Conservation (phyloP, 371 early-diverging fungal species). For the Mortierella polycephala region DNA sequence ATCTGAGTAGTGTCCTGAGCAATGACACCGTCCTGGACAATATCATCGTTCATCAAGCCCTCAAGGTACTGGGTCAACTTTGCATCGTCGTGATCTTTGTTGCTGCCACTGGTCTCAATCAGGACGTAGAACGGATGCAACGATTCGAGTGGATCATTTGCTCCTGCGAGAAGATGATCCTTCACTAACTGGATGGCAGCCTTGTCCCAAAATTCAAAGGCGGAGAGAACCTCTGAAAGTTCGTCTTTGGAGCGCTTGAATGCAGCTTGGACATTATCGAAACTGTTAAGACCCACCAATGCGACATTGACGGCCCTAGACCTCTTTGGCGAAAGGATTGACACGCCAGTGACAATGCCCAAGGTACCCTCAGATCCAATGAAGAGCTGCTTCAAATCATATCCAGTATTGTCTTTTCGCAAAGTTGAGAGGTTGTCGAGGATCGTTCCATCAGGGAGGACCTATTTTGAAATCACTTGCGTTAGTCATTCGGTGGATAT, state of each 20-base stretch:
- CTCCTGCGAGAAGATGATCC: conserved; percentile 65
- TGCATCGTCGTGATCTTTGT: conserved; percentile 92
- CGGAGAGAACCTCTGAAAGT: conserved; percentile 93
- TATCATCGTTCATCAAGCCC: conserved; percentile 70
- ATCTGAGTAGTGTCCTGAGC: conserved; percentile 90
- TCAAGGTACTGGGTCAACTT: conserved; percentile 80
- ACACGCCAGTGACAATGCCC: conserved; percentile 91
- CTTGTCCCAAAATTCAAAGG: conserved; percentile 97
- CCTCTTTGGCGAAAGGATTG: conserved; percentile 79
- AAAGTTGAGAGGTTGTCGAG: conserved; percentile 83
- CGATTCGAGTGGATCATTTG: conserved; percentile 72
- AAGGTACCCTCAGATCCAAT: conserved; percentile 97
- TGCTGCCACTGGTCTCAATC: conserved; percentile 93
- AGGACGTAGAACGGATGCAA: conserved; percentile 89
- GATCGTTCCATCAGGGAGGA: conserved; percentile 90
- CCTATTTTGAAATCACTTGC: conserved; percentile 57
- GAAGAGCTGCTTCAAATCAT: conserved; percentile 94
- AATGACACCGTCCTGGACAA: conserved; percentile 88
- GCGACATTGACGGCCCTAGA: conserved; percentile 82
- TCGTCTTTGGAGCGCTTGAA: conserved; percentile 80
- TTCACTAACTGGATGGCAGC: conserved; percentile 76
- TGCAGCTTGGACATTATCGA: conserved; percentile 82
- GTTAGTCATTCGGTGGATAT: background rate
- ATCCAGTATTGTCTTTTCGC: conserved; percentile 91
- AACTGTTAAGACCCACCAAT: conserved; percentile 79